These are phyloP conservation scores for Lizonia empirigonia DNA, from an alignment of 2,329 filamentous ascomycete genomes.

Conservation along the genomic window DNA sequence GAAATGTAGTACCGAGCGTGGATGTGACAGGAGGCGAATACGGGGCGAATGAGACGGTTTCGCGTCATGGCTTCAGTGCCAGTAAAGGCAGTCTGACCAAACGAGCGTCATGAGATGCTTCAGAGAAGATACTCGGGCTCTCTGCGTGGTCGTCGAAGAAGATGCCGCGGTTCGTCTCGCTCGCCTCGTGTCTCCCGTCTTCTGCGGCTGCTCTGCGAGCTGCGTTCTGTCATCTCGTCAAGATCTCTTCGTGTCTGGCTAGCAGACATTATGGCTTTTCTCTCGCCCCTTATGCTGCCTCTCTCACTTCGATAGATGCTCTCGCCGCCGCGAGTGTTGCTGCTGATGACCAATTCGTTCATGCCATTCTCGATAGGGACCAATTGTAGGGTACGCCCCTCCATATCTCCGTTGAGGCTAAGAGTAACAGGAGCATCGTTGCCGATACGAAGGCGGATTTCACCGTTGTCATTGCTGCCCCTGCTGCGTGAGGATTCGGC, in stretches of 20 bases:
- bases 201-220: slow-evolving; percentile 33
- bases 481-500: slow-evolving; percentile 35
- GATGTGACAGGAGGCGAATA: background rate
- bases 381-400: slow-evolving; percentile 45
- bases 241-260: slow-evolving; percentile 32
- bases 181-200: slow-evolving; percentile 32
- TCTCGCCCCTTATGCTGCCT: slow-evolving; percentile 30
- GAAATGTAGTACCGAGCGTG: background rate
- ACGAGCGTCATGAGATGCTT: background rate
- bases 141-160: slow-evolving; percentile 20
- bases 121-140: slow-evolving; percentile 25
- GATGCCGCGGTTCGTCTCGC: slow-evolving; percentile 26
- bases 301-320: slow-evolving; percentile 36
- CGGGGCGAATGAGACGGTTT: background rate
- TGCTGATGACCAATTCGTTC: slow-evolving; percentile 45
- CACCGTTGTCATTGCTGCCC: slow-evolving; percentile 39
- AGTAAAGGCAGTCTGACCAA: background rate
- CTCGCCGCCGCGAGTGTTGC: slow-evolving; percentile 30
- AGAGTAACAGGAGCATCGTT: slow-evolving; percentile 41
- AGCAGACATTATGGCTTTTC: slow-evolving; percentile 25
- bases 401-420: slow-evolving; percentile 47
- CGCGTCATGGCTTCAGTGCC: background rate
- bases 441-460: slow-evolving; percentile 46
- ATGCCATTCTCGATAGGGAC: slow-evolving; percentile 42
- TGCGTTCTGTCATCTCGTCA: slow-evolving; percentile 39